Base-by-base conservation (phyloP, 1,284 basidiomycete genomes). In the Serendipita sp. region DNA sequence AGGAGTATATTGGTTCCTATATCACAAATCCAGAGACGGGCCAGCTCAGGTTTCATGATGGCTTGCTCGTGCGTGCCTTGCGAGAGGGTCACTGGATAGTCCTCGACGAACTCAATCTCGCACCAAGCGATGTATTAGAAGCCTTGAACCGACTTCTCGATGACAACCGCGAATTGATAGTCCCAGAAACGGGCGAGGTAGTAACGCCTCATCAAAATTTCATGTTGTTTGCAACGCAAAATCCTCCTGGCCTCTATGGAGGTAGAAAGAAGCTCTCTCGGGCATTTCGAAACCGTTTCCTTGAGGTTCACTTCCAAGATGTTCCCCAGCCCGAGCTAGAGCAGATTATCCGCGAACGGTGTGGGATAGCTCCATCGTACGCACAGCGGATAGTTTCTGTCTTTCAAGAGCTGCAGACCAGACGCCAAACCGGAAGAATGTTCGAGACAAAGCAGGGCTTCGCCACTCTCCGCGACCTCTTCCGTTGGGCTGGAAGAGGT, bases 401-500 rank as follows among this genome's bases (percentile, higher is more conserved):
- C 17, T 99, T 99, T 71, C 85, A 82, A 62, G 95, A 99, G 72
- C 78, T 99, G 5, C 93, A 96, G 72, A 91, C 91, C 69, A 86
- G 93, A 30, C 82, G 96, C 26, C 93, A 98, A 73, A 83, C 87
- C 0, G 83, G 88, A 42, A 83, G 95, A 22, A 89, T 99, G 45
- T 99, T 99, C 71, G 96, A 99, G 75, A 95, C 93, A 69, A 98
- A 95, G 73, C 88, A 95, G 55, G 91, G 93, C 1, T 99, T 98
- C 71, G 96, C 91, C 0, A 99, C 96, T 1, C 80, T 99, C 8
- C 89, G 96, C 65, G 96, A 99, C 72, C 78, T 99, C 10, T 99
- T 99, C 76, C 84, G 96, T 38, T 99, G 96, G 96, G 96, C 94
- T 2, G 86, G 86, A 13, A 80, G 96, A 64, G 88, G 90, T 65